phyloP scores from a whole-genome alignment of 2,329 filamentous ascomycete species.

The Aureobasidium leucospermi region DNA sequence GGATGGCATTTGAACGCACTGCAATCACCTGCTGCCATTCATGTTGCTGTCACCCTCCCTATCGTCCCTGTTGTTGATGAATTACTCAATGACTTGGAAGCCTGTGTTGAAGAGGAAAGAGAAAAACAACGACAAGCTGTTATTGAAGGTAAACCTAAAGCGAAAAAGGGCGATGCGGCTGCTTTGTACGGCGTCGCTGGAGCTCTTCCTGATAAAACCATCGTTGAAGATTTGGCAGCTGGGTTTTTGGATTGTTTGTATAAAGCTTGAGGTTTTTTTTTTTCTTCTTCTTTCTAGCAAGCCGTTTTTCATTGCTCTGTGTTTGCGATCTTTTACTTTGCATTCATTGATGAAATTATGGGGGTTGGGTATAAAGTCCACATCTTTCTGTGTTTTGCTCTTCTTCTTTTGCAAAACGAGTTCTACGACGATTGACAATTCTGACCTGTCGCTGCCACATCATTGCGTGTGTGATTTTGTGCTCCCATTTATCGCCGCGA shows the following conservation, averaged over 20 bases:
- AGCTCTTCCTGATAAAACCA: constrained; percentile 88
- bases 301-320: too few relatives aligned
- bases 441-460: too few relatives aligned
- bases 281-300: too few relatives aligned
- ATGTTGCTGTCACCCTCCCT: constrained; percentile 87
- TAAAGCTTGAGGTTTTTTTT: constrained; percentile 54
- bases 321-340: too few relatives aligned
- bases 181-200: constrained; percentile 93
- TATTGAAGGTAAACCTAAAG: constrained; percentile 58
- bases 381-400: too few relatives aligned
- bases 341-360: too few relatives aligned
- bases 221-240: constrained; percentile 81
- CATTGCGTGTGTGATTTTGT: too few relatives aligned
- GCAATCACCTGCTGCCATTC: constrained; percentile 84
- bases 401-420: too few relatives aligned
- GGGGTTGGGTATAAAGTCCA: too few relatives aligned
- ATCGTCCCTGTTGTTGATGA: constrained; percentile 74
- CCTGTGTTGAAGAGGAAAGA: constrained; percentile 59
- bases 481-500: too few relatives aligned
- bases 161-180: constrained; percentile 66
- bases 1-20: constrained; percentile 97
- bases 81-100: constrained; percentile 62
- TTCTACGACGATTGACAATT: too few relatives aligned
- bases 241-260: constrained; percentile 92
- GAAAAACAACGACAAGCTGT: constrained; percentile 71